Evolutionary conservation across 2,329 filamentous ascomycete genomes (phyloP), one percentile per base, ranked within the genome.

Genomic region (Exophiala oligosperma): DNA sequence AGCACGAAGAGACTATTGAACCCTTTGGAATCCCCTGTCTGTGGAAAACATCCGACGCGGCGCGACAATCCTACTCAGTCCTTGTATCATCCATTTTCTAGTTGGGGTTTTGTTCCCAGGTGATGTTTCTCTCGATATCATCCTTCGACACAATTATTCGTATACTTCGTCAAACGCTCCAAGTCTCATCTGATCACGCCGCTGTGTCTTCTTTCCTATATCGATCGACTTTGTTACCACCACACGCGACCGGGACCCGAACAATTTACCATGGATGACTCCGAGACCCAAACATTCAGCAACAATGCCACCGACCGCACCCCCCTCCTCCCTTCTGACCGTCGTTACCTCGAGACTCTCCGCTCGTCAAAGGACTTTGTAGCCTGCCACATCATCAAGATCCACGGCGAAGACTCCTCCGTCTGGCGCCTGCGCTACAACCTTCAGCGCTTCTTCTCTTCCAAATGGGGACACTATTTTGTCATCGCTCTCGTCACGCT

Each of bases 401-500:
- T 35, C 76, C 61, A 61, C 50, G 56, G 58, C 52, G 56, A 59
- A 12, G 58, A 76, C 6, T 66, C 68, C 26, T 23, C 64, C 1
- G 51, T 65, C 28, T 62, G 58, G 41, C 37, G 52, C 2, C 35
- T 66, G 11, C 61, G 68, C 26, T 46, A 38, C 43, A 66, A 65
- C 11, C 56, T 64, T 12, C 69, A 70, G 49, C 66, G 66, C 32
- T 77, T 75, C 61, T 71, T 83, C 28, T 73, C 72, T 35, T 79
- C 77, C 8, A 77, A 74, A 65, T 70, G 70, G 48, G 79, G 79
- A 11, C 80, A 83, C 67, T 81, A 80, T 65, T 69, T 72, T 3
- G 74, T 83, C 14, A 71, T 83, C 12, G 54, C 72, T 2, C 73
- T 83, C 12, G 80, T 83, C 4, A 68, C 75, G 3, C 71, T 81